phyloP scores from a whole-genome alignment of 2,329 filamentous ascomycete genomes.

The Ophiocordyceps robertsii region DNA sequence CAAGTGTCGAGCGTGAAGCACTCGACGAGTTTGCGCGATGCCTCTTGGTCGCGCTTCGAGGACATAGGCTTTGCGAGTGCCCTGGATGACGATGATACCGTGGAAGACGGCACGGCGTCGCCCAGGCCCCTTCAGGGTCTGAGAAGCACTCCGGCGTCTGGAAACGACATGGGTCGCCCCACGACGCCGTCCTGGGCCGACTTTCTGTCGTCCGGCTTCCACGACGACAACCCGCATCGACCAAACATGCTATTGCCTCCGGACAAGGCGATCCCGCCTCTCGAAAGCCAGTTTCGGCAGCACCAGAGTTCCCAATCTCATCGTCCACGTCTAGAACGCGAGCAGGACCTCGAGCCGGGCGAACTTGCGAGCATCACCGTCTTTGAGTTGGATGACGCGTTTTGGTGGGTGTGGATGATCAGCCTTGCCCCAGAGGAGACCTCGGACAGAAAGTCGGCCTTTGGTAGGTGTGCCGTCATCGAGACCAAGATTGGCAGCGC shows the following conservation, averaged over 20 bases:
- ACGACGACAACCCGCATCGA: constrained; percentile 55
- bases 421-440: constrained; percentile 89
- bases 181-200: constrained; percentile 98
- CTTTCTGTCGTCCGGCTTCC: constrained; percentile 87
- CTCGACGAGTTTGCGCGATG: constrained; percentile 63
- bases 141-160: constrained; percentile 52
- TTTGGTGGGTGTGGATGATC: constrained; percentile 99
- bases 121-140: constrained; percentile 34
- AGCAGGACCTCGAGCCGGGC: constrained; percentile 65
- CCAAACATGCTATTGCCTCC: constrained; percentile 71
- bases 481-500: constrained; percentile 74
- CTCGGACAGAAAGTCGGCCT: constrained; percentile 72
- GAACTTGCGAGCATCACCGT: constrained; percentile 85
- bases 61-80: constrained; percentile 79
- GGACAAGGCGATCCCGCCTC: constrained; percentile 80
- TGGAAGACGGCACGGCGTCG: constrained; percentile 37
- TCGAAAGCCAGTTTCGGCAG: constrained; percentile 58
- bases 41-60: constrained; percentile 93
- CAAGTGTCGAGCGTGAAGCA: constrained; percentile 57
- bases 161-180: constrained; percentile 60
- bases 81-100: constrained; percentile 57
- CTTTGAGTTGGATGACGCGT: constrained; percentile 83
- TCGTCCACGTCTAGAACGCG: constrained; percentile 54
- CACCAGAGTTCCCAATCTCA: constrained; percentile 83
- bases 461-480: constrained; percentile 83